A percentile compares a stretch with the other conserved stretches of the same genome.
Conservation (phyloP, 2,329 filamentous ascomycete genomes). For the Cryphonectria parasitica region DNA sequence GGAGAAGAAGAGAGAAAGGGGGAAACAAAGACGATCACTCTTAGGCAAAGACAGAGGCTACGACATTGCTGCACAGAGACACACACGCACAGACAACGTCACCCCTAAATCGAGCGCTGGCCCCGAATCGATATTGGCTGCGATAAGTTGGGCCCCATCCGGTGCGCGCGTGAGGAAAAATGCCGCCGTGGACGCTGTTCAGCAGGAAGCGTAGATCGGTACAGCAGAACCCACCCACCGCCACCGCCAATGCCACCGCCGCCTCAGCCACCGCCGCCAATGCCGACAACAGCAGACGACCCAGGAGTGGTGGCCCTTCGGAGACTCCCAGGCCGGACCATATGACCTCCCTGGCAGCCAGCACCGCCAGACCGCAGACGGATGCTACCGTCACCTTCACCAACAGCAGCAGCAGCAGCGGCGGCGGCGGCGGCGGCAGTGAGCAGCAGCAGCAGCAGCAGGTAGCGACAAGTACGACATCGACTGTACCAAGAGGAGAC, state of each 20-base stretch:
- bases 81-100: not conserved
- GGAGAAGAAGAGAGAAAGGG: not conserved
- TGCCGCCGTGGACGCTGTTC: conserved; percentile 19
- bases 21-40: not conserved
- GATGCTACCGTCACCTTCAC: not conserved
- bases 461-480: not conserved
- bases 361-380: not conserved
- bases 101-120: not conserved
- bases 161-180: not conserved
- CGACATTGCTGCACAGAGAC: not conserved
- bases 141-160: not conserved
- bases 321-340: not conserved
- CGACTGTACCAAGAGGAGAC: not conserved
- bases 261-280: not conserved
- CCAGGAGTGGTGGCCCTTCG: not conserved
- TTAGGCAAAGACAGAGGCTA: not conserved
- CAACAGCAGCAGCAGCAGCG: not conserved
- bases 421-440: not conserved
- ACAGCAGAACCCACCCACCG: conserved; percentile 5
- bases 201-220: conserved; percentile 17
- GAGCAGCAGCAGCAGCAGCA: conserved; percentile 8
- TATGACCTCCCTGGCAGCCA: not conserved
- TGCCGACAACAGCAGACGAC: not conserved
- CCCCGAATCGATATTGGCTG: conserved; percentile 1
- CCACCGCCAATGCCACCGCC: not conserved